phyloP scores from a whole-genome alignment of 2,329 filamentous ascomycete species.

The Periglandula ipomoeae region DNA sequence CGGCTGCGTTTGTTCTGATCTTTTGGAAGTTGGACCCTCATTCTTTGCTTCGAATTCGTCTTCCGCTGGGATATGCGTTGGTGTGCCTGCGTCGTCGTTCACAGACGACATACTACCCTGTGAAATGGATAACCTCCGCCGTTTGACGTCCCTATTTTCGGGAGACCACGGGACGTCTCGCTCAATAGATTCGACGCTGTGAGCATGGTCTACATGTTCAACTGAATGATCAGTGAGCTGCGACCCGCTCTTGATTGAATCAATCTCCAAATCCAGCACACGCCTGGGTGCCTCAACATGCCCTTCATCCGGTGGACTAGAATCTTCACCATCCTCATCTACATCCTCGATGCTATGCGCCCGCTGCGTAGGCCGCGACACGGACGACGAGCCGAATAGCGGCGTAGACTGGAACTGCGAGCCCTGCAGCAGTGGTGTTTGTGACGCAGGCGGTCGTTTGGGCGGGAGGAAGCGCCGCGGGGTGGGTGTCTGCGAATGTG shows the following conservation, averaged over 20 bases:
- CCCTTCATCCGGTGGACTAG: too few relatives aligned
- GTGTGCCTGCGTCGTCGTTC: not conserved
- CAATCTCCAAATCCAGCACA: not conserved
- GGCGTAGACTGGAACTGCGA: conserved; percentile 29
- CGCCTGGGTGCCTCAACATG: not conserved
- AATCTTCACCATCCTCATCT: conserved; percentile 16
- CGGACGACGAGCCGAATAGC: conserved; percentile 27
- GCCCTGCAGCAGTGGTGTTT: conserved; percentile 18
- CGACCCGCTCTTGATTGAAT: not conserved
- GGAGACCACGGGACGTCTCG: too few relatives aligned
- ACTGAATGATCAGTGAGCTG: not conserved
- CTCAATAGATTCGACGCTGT: too few relatives aligned
- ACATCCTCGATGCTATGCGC: conserved; percentile 24
- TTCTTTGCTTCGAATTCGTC: not conserved
- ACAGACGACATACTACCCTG: conserved; percentile 12
- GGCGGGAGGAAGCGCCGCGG: conserved; percentile 30
- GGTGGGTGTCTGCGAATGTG: conserved; percentile 32
- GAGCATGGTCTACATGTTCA: not conserved
- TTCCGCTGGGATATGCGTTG: not conserved
- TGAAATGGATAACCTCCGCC: conserved; percentile 14
- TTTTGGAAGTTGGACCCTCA: not conserved
- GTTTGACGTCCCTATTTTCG: conserved; percentile 11
- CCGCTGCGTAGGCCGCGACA: conserved; percentile 19
- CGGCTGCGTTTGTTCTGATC: conserved; percentile 21
- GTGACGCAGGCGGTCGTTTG: conserved; percentile 23